Percentiles rank a stretch among this genome's conserved stretches.
These are phyloP conservation scores for Sordariomycetes sp. DNA, from an alignment of 2,329 filamentous ascomycete genomes.

Conservation along the genomic window DNA sequence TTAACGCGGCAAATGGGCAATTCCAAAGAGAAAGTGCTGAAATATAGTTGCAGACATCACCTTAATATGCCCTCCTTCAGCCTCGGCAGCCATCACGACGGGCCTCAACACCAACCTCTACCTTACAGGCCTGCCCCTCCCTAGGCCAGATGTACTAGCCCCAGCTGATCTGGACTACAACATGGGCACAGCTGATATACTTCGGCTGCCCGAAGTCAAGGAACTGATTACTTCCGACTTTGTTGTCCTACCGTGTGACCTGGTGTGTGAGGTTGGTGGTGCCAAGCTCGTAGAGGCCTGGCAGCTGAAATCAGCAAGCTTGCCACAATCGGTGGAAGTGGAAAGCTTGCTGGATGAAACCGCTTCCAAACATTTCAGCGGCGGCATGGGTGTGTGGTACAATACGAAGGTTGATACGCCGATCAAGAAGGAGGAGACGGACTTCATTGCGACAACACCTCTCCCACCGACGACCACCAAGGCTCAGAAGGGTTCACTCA, in stretches of 20 bases:
- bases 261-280: slow-evolving; percentile 83
- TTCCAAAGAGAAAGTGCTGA: slow-evolving; percentile 3
- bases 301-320: slow-evolving; percentile 74
- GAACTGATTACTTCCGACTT: slow-evolving; percentile 77
- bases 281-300: slow-evolving; percentile 80
- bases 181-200: slow-evolving; percentile 80
- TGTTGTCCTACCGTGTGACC: slow-evolving; percentile 82
- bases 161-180: slow-evolving; percentile 70
- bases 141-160: slow-evolving; percentile 66
- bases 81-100: slow-evolving; percentile 55
- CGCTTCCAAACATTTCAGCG: slow-evolving; percentile 46
- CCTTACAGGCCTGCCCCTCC: slow-evolving; percentile 63
- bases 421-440: slow-evolving; percentile 84
- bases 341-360: slow-evolving; percentile 24
- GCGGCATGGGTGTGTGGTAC: slow-evolving; percentile 86
- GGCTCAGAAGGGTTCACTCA: slow-evolving; percentile 47
- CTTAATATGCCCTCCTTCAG: slow-evolving; percentile 54
- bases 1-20: too few relatives aligned
- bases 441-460: slow-evolving; percentile 76
- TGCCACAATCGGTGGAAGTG: slow-evolving; percentile 51
- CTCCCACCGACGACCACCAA: slow-evolving; percentile 43
- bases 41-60: slow-evolving; percentile 44
- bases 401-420: slow-evolving; percentile 67
- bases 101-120: slow-evolving; percentile 72
- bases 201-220: slow-evolving; percentile 76